Percentiles rank a stretch among this genome's conserved stretches.
These are phyloP conservation scores for Hypoxylon sp. DNA, from an alignment of 2,329 filamentous ascomycete species.

Conservation along the genomic window DNA sequence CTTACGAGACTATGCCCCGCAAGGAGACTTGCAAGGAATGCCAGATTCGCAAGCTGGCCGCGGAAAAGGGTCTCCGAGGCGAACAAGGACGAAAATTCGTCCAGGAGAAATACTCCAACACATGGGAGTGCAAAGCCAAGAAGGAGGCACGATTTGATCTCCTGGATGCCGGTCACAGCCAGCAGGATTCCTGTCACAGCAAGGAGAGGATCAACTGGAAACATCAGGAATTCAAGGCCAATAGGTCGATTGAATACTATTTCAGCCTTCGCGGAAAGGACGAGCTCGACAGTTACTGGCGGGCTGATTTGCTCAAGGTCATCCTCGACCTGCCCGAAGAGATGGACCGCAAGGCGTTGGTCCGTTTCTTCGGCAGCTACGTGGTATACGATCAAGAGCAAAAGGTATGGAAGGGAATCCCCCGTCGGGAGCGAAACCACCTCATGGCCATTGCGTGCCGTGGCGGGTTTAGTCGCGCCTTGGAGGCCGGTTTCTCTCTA, in stretches of 20 bases:
- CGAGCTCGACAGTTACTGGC: neutral
- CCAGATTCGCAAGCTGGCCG: neutral
- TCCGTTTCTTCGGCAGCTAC: slow-evolving; percentile 10
- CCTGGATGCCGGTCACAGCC: too few relatives aligned
- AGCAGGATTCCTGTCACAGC: too few relatives aligned
- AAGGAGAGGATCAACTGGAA: slow-evolving; percentile 1
- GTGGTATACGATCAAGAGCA: neutral
- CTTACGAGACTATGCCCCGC: neutral
- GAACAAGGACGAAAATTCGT: neutral
- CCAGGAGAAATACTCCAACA: neutral
- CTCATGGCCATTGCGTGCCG: slow-evolving; percentile 11
- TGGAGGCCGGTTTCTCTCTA: slow-evolving; percentile 5
- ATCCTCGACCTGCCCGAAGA: slow-evolving; percentile 9
- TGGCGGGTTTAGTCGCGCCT: neutral
- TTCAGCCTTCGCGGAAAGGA: neutral
- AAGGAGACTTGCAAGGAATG: slow-evolving; percentile 8
- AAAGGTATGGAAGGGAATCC: neutral
- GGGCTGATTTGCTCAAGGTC: slow-evolving; percentile 12
- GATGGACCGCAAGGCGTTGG: slow-evolving; percentile 7
- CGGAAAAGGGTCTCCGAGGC: slow-evolving; percentile 1
- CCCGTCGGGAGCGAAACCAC: neutral
- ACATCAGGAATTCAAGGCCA: neutral
- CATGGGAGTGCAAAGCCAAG: neutral
- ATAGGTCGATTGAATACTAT: too few relatives aligned
- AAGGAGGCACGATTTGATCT: too few relatives aligned